phyloP scores from a whole-genome alignment of 768 basidiomycete genomes.

The Rubroboletus pulcherrimus region DNA sequence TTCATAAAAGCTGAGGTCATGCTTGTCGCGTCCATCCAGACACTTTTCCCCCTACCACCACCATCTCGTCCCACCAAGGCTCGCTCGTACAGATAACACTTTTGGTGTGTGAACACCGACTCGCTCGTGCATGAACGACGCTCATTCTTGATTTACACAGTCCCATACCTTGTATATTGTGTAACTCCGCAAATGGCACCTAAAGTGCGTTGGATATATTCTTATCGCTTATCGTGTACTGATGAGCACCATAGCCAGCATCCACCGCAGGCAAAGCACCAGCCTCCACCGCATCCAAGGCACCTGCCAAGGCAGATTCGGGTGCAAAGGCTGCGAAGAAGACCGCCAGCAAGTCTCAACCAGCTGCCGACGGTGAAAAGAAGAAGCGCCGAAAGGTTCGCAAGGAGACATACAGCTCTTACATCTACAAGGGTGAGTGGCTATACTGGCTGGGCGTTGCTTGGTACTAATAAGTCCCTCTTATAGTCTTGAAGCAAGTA shows the following conservation, averaged over 20 bases:
- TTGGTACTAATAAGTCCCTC: background rate
- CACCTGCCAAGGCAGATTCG: conserved; percentile 43
- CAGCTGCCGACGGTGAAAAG: conserved; percentile 61
- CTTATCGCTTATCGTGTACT: conserved; percentile 11
- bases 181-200: conserved; percentile 35
- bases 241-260: conserved; percentile 35
- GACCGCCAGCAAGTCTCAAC: conserved; percentile 53
- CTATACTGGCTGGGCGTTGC: background rate
- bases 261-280: conserved; percentile 39
- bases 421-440: conserved; percentile 73
- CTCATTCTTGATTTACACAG: conserved; percentile 18
- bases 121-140: conserved; percentile 1
- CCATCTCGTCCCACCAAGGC: conserved; percentile 19
- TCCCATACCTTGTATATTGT: conserved; percentile 31
- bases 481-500: conserved; percentile 78
- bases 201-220: conserved; percentile 27
- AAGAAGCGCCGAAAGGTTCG: conserved; percentile 78
- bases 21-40: conserved; percentile 23
- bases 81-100: conserved; percentile 14
- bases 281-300: conserved; percentile 56
- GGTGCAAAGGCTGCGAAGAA: conserved; percentile 56
- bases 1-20: conserved; percentile 33
- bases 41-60: conserved; percentile 32
- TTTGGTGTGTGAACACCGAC: conserved; percentile 20
- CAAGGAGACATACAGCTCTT: conserved; percentile 81